Base-by-base conservation (phyloP, 805 yeast genomes). In the Torulaspora indica region DNA sequence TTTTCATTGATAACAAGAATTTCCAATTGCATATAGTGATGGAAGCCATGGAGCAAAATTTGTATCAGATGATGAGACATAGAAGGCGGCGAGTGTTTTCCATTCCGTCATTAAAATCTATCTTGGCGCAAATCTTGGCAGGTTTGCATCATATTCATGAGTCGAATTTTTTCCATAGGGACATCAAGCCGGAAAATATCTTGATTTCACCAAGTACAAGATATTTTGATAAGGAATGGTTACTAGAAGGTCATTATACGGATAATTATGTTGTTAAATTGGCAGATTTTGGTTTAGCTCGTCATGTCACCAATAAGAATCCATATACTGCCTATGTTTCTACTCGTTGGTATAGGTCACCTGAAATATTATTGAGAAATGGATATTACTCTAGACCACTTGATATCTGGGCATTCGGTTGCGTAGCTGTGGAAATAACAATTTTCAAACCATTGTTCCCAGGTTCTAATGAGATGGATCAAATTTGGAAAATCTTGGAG, bases 141-240 rank as follows among this genome's bases (percentile, higher is more conserved):
- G 98, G 93, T 3, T 73, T 90, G 23, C 76, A 79, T 45, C 97
- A 91, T 63, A 88, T 91, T 43, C 98, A 93, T 60, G 65, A 68
- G 8, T 68, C 71, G 30, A 65, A 69, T 22, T 78, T 70, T 52
- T 68, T 77, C 46, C 98, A 91, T 63, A 76, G 98, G 45, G 98
- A 91, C 69, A 74, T 91, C 38, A 91, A 91, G 64, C 98, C 98
- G 0, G 97, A 91, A 58, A 91, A 91, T 64, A 82, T 91, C 20
- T 74, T 91, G 53, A 78, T 90, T 4, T 72, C 81, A 29, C 78
- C 81, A 17, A 66, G 82, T 5, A 63, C 67, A 31, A 72, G 72
- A 39, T 83, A 75, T 56, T 82, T 76, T 60, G 63, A 66, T 61
- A 61, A 68, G 50, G 53, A 56, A 8, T 62, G 63, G 50, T 40